Percentiles rank a stretch among this genome's conserved stretches.
phyloP scores from a whole-genome alignment of 2,329 filamentous ascomycete species.

The Alternaria gaisen region DNA sequence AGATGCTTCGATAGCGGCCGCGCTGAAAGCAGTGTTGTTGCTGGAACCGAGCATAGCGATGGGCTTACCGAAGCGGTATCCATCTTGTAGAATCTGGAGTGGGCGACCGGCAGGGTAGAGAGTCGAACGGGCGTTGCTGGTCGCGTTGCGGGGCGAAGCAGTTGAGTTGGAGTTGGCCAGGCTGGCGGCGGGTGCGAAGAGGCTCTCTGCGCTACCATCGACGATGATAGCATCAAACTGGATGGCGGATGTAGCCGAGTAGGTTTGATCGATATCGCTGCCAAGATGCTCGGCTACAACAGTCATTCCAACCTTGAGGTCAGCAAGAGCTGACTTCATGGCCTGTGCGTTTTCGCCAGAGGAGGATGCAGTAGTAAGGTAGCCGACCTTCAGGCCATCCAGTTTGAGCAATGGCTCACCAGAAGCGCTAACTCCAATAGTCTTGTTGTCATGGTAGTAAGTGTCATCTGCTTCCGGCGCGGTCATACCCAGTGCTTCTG shows the following conservation, averaged over 20 bases:
- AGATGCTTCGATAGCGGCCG: constrained; percentile 56
- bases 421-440: constrained; percentile 68
- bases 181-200: constrained; percentile 60
- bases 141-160: constrained; percentile 28
- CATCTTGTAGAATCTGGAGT: constrained; percentile 68
- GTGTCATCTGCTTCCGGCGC: constrained; percentile 67
- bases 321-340: constrained; percentile 61
- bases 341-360: constrained; percentile 58
- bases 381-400: constrained; percentile 69
- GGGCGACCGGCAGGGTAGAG: constrained; percentile 72
- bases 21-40: constrained; percentile 50
- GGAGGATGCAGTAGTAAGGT: constrained; percentile 63
- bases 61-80: constrained; percentile 75
- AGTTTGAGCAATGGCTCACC: constrained; percentile 66
- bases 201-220: constrained; percentile 61
- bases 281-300: constrained; percentile 69
- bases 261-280: constrained; percentile 67
- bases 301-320: constrained; percentile 64
- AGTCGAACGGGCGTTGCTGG: constrained; percentile 51
- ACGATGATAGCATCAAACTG: constrained; percentile 71
- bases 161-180: constrained; percentile 37
- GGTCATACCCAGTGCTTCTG: constrained; percentile 66
- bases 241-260: constrained; percentile 70
- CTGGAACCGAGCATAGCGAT: constrained; percentile 66
- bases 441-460: constrained; percentile 76